phyloP scores from a whole-genome alignment of 805 yeast genomes.

The Myxozyma melibiosi region DNA sequence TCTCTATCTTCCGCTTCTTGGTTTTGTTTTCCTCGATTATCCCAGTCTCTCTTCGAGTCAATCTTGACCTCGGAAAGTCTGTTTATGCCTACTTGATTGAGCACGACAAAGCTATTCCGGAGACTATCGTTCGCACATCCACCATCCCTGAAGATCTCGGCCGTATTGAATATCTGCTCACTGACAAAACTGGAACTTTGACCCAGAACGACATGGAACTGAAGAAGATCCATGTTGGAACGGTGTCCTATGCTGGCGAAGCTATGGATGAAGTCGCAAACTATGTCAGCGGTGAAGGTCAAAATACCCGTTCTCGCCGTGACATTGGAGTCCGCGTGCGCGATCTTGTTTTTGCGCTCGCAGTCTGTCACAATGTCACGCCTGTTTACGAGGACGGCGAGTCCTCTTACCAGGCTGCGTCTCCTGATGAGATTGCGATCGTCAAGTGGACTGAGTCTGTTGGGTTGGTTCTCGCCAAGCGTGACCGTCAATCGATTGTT shows the following conservation, averaged over 20 bases:
- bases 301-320: slow-evolving; percentile 52
- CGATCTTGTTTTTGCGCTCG: slow-evolving; percentile 78
- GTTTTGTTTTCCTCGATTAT: slow-evolving; percentile 93
- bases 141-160: slow-evolving; percentile 98
- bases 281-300: slow-evolving; percentile 32
- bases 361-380: slow-evolving; percentile 96
- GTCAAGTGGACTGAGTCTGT: slow-evolving; percentile 87
- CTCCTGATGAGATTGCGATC: slow-evolving; percentile 98
- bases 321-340: slow-evolving; percentile 76
- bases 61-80: slow-evolving; percentile 90
- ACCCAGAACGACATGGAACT: slow-evolving; percentile 98
- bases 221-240: slow-evolving; percentile 88
- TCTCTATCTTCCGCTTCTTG: slow-evolving; percentile 85
- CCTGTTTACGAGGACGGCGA: slow-evolving; percentile 83
- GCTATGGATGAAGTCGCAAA: slow-evolving; percentile 77
- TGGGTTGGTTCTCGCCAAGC: slow-evolving; percentile 74
- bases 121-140: slow-evolving; percentile 91
- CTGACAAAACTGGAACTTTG: slow-evolving; percentile 96
- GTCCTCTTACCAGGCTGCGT: slow-evolving; percentile 90
- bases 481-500: slow-evolving; percentile 79
- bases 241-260: slow-evolving; percentile 89
- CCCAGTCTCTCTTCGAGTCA: slow-evolving; percentile 93
- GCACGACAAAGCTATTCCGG: slow-evolving; percentile 77
- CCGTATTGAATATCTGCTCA: slow-evolving; percentile 84
- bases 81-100: slow-evolving; percentile 96